Base-by-base conservation (phyloP, 495 filamentous ascomycete genomes). In the Aspergillus hancockii region DNA sequence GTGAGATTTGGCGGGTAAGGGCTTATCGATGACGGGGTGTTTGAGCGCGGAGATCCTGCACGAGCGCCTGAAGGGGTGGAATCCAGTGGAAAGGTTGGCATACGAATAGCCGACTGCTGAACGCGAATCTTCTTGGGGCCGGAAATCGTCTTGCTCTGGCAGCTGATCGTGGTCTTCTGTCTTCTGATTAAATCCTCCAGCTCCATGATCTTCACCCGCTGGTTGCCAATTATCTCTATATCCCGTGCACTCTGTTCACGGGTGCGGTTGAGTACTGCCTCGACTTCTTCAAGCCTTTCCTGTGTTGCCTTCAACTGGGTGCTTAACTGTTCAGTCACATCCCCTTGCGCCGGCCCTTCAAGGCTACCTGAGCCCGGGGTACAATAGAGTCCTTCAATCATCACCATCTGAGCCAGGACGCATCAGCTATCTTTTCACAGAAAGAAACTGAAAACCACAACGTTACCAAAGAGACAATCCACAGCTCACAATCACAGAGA, bases 91-190 rank as follows among this genome's bases (percentile, higher is more conserved):
- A 57, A 56, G 43, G 55, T 21, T 19, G 40, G 30, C 54, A 61
- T 21, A 25, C 30, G 22, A 55, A 57, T 56, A 16, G 49, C 40
- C n/a, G 57, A 57, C 58, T 58, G 62, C 25, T 46, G 40, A 43
- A 59, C 52, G 31, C 63, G 49, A 32, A 59, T 28, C 16, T 40
- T 41, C 16, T 54, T 55, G 13, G 59, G 63, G 55, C 67, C 62
- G 4, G 67, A 63, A 7, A 73, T 71, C 4, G 63, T 62, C 49
- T 62, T 64, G 45, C 68, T 71, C 40, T 73, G 70, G 23, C 61
- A 61, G 36, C 54, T 62, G 51, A 71, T 71, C 0, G 68, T 71
- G 13, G 54, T 56, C 46, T 65, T 60, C 51, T 67, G 64, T 47
- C 61, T 66, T 16, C 49, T 13, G 4, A 73, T 40, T 8, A 64